phyloP scores from a whole-genome alignment of 1,139 yeast genomes.

The Sugiyamaella paludigena region DNA sequence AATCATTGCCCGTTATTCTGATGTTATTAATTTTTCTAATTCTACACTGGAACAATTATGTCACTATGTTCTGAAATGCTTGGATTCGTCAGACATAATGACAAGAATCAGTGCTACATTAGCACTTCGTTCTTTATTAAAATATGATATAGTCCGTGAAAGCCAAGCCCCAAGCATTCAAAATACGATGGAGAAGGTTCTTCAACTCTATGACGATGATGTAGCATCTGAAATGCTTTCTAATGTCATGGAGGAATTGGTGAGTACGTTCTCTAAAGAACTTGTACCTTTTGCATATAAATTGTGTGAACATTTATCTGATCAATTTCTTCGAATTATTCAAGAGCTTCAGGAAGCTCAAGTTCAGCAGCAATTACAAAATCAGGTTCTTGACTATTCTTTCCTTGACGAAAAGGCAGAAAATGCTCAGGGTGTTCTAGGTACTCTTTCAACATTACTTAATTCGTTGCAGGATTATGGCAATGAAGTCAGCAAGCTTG shows the following conservation, averaged over 20 bases:
- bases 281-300: slow-evolving; percentile 17
- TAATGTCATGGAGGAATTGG: slow-evolving; percentile 18
- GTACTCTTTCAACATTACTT: slow-evolving; percentile 16
- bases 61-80: slow-evolving; percentile 7
- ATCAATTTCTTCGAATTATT: slow-evolving; percentile 13
- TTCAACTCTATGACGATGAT: slow-evolving; percentile 14
- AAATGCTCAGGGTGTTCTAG: slow-evolving; percentile 14
- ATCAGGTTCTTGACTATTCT: slow-evolving; percentile 5
- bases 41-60: background rate
- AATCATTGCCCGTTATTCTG: slow-evolving; percentile 3
- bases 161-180: slow-evolving; percentile 11
- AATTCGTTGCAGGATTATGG: slow-evolving; percentile 12
- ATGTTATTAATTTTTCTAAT: background rate
- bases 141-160: slow-evolving; percentile 7
- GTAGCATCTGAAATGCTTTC: slow-evolving; percentile 17
- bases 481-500: slow-evolving; percentile 8
- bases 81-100: slow-evolving; percentile 8
- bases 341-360: slow-evolving; percentile 13
- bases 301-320: slow-evolving; percentile 13
- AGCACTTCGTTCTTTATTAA: slow-evolving; percentile 8
- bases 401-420: slow-evolving; percentile 15
- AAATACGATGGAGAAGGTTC: slow-evolving; percentile 16
- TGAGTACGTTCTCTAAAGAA: slow-evolving; percentile 14
- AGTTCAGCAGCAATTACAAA: background rate
- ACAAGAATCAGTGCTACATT: slow-evolving; percentile 8